phyloP scores from a whole-genome alignment of 495 filamentous ascomycete species.

The Aspergillus egyptiacus region DNA sequence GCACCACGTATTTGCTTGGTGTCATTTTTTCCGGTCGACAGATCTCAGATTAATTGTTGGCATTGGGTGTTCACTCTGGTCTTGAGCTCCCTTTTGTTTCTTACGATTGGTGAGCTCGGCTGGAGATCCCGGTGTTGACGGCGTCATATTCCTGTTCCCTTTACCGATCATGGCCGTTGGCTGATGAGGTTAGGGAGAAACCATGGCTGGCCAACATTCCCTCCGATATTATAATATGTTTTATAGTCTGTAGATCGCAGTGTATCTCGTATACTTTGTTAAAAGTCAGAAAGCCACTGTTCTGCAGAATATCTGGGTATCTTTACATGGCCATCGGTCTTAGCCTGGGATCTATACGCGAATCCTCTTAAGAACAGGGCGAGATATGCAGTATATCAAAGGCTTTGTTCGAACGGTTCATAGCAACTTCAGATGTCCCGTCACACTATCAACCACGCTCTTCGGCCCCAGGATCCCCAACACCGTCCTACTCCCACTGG shows the following conservation, averaged over 20 bases:
- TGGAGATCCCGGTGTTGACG: conserved; percentile 52
- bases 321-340: too few species aligned
- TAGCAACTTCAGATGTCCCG: conserved; percentile 81
- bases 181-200: conserved; percentile 77
- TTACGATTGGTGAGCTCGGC: conserved; percentile 57
- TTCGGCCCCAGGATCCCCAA: conserved; percentile 86
- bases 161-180: conserved; percentile 71
- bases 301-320: background rate
- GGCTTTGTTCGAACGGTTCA: conserved; percentile 28
- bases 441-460: conserved; percentile 78
- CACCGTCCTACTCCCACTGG: conserved; percentile 83
- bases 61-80: conserved; percentile 35
- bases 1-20: conserved; percentile 63
- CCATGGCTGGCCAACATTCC: conserved; percentile 72
- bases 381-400: too few species aligned
- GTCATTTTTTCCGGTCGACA: conserved; percentile 82
- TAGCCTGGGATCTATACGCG: too few species aligned
- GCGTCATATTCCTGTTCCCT: conserved; percentile 84
- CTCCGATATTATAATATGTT: background rate
- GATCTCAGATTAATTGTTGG: conserved; percentile 69
- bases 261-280: background rate
- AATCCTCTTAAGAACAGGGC: too few species aligned
- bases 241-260: background rate
- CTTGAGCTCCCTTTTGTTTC: conserved; percentile 61
- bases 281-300: too few species aligned